Evolutionary conservation across 208 protist genomes (phyloP).

Genomic region (Wallacemonas sp.): DNA sequence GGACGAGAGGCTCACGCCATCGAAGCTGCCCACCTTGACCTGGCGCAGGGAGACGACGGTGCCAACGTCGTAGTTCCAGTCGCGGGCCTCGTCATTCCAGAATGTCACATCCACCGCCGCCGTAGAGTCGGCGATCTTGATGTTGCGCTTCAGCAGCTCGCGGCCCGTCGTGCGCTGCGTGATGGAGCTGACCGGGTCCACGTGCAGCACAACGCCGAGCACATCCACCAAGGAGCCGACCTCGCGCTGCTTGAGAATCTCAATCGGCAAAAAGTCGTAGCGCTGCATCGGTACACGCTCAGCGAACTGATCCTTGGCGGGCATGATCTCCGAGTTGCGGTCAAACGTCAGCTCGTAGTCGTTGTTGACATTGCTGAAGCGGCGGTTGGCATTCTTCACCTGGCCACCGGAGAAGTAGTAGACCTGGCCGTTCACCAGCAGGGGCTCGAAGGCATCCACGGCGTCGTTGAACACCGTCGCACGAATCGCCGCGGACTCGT

Average conservation of each 20-base stretch:
- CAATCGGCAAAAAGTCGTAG: slow-evolving; percentile 89
- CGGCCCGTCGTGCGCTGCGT: slow-evolving; percentile 78
- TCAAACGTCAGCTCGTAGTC: slow-evolving; percentile 94
- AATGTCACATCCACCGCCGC: slow-evolving; percentile 86
- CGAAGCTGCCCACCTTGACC: slow-evolving; percentile 80
- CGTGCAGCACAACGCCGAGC: slow-evolving; percentile 70
- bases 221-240: slow-evolving; percentile 84
- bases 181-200: slow-evolving; percentile 71
- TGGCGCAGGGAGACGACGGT: slow-evolving; percentile 85
- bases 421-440: slow-evolving; percentile 86
- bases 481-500: slow-evolving; percentile 87
- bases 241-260: slow-evolving; percentile 86
- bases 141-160: slow-evolving; percentile 79
- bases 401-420: slow-evolving; percentile 92
- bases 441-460: slow-evolving; percentile 85
- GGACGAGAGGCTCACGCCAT: slow-evolving; percentile 82
- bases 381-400: slow-evolving; percentile 91
- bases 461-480: slow-evolving; percentile 92
- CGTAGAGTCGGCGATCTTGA: slow-evolving; percentile 78
- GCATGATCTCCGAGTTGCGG: slow-evolving; percentile 68
- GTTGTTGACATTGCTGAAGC: slow-evolving; percentile 92
- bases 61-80: slow-evolving; percentile 54
- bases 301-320: slow-evolving; percentile 49
- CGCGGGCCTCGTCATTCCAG: slow-evolving; percentile 86
- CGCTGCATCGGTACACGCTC: slow-evolving; percentile 72